phyloP scores from a whole-genome alignment of 805 yeast species.

The Candida insectalens region DNA sequence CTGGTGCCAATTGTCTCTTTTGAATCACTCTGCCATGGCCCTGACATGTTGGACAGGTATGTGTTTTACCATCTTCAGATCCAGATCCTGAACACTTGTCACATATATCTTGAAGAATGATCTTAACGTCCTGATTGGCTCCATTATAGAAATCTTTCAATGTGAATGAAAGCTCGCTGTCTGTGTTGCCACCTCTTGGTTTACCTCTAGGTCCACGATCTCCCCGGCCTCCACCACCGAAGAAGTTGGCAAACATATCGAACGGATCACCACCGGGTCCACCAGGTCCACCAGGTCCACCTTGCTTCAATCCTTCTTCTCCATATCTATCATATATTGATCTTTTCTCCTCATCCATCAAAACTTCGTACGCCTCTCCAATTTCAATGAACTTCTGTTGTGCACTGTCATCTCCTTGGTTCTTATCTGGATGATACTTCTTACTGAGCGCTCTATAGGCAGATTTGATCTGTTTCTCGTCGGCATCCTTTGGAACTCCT shows the following conservation, averaged over 20 bases:
- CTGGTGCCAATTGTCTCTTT: conserved; percentile 74
- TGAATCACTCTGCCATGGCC: conserved; percentile 67
- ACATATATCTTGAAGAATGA: conserved; percentile 70
- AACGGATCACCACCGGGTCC: conserved; percentile 30
- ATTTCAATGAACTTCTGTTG: conserved; percentile 81
- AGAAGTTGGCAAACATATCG: conserved; percentile 49
- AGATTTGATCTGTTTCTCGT: conserved; percentile 71
- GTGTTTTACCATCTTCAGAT: conserved; percentile 64
- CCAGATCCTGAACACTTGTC: conserved; percentile 78
- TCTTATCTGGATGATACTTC: conserved; percentile 92
- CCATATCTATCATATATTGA: conserved; percentile 69
- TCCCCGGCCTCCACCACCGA: conserved; percentile 27
- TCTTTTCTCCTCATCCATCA: conserved; percentile 63
- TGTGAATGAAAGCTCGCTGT: conserved; percentile 44
- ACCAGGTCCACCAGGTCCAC: conserved; percentile 39
- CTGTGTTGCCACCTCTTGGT: conserved; percentile 54
- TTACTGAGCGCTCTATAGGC: conserved; percentile 78
- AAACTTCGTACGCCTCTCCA: conserved; percentile 87
- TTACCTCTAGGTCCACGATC: conserved; percentile 37
- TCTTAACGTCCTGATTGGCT: conserved; percentile 43
- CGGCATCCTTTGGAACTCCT: conserved; percentile 61
- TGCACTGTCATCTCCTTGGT: conserved; percentile 72
- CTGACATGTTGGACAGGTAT: conserved; percentile 56
- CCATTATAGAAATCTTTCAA: conserved; percentile 69
- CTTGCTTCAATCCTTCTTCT: conserved; percentile 57